A percentile compares a stretch with the other conserved stretches of the same genome.
Conservation (phyloP, 192 early-diverging fungal genomes). For the Chytriomyces confervae region DNA sequence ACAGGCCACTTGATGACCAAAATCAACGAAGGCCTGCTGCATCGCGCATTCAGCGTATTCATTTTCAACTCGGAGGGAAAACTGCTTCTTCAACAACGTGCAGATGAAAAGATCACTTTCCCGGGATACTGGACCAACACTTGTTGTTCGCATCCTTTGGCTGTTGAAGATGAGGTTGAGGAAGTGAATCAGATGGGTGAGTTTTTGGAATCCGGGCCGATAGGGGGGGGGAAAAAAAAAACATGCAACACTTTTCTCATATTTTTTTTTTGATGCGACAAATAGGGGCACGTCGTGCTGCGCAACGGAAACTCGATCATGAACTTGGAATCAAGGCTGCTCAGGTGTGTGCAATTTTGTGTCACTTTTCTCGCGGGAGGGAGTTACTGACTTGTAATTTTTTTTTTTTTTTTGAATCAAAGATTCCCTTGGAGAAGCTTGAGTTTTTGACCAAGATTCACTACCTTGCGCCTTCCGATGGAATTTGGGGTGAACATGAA, state of each 20-base stretch:
- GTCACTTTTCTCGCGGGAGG: not conserved
- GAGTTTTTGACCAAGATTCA: conserved; percentile 94
- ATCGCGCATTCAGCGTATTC: conserved; percentile 97
- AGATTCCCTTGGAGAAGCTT: conserved; percentile 84
- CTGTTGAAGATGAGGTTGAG: conserved; percentile 75
- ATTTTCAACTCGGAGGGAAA: conserved; percentile 87
- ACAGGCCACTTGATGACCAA: conserved; percentile 94
- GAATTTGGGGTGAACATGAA: conserved; percentile 99
- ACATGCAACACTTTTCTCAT: too few relatives aligned
- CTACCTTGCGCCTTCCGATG: conserved; percentile 94
- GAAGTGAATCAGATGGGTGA: conserved; percentile 75
- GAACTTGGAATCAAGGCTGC: conserved; percentile 84
- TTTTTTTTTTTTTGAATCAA: not conserved
- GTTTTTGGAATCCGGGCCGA: too few relatives aligned
- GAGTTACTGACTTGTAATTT: not conserved
- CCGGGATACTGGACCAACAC: conserved; percentile 97
- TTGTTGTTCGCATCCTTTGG: conserved; percentile 97
- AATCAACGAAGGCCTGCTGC: conserved; percentile 86
- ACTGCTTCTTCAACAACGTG: conserved; percentile 93
- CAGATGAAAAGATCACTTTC: conserved; percentile 97
- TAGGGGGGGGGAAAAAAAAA: too few relatives aligned
- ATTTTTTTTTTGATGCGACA: not conserved
- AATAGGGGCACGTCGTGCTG: conserved; percentile 82
- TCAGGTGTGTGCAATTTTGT: not conserved
- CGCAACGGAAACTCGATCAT: conserved; percentile 92